phyloP scores from a whole-genome alignment of 306 rosid species.

The Fragaria nilgerrensis region DNA sequence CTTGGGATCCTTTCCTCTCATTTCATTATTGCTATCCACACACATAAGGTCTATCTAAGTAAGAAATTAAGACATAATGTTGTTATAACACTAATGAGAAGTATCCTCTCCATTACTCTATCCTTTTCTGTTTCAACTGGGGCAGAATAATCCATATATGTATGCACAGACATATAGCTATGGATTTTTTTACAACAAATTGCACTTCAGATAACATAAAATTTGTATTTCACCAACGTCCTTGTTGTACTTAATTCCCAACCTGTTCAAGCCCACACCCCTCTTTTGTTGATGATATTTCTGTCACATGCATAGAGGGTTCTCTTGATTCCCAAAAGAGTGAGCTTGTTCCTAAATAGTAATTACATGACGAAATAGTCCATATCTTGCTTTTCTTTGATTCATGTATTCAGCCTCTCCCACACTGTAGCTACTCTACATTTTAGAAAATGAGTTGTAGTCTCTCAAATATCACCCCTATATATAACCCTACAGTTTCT shows the following conservation, averaged over 20 bases:
- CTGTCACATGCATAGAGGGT: not conserved
- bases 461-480: not conserved
- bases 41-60: not conserved
- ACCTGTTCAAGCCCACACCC: not conserved
- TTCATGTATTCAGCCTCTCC: not conserved
- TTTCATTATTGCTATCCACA: not conserved
- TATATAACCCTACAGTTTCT: constrained; percentile 20
- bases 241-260: not conserved
- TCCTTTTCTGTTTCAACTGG: not conserved
- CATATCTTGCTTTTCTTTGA: not conserved
- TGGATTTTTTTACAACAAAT: not conserved
- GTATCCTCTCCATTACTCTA: not conserved
- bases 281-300: not conserved
- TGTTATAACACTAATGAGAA: not conserved
- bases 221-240: not conserved
- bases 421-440: not conserved
- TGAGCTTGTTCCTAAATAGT: not conserved
- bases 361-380: not conserved
- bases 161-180: not conserved
- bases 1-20: not conserved
- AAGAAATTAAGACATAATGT: not conserved
- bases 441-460: not conserved
- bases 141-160: not conserved
- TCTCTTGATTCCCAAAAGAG: not conserved
- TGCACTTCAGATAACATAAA: not conserved